Percentiles rank a stretch among this genome's conserved stretches.
phyloP scores from a whole-genome alignment of 2,329 filamentous ascomycete genomes.

The Arachnopeziza araneosa region DNA sequence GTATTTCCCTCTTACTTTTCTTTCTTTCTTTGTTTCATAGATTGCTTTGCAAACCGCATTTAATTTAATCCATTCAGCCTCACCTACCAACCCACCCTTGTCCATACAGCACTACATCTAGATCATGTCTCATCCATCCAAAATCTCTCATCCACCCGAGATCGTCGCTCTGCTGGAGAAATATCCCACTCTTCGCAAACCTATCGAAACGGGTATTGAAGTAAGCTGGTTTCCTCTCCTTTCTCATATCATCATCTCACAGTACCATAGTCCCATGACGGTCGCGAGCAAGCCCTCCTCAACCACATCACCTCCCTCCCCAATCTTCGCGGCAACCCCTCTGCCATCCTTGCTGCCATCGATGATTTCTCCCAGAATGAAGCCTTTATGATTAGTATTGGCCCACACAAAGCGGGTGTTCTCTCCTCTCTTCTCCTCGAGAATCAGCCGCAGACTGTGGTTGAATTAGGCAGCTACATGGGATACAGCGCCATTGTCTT shows the following conservation, averaged over 20 bases:
- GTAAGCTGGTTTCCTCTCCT: background rate
- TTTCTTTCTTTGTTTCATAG: no score
- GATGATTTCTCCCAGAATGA: slow-evolving; percentile 59
- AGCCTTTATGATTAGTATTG: slow-evolving; percentile 74
- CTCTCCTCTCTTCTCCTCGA: slow-evolving; percentile 62
- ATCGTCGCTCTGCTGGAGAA: background rate
- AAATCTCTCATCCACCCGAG: background rate
- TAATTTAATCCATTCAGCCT: no score
- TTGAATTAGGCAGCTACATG: slow-evolving; percentile 76
- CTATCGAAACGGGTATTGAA: background rate
- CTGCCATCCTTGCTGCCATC: slow-evolving; percentile 60
- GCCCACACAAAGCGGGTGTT: slow-evolving; percentile 64
- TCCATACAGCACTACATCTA: no score
- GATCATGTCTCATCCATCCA: no score
- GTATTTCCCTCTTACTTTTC: no score
- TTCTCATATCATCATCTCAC: background rate
- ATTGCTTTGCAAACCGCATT: no score
- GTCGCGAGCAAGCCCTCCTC: background rate
- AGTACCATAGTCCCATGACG: background rate
- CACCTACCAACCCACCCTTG: no score
- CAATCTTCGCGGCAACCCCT: slow-evolving; percentile 44
- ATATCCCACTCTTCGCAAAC: background rate
- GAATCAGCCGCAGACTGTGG: slow-evolving; percentile 60
- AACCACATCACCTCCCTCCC: slow-evolving; percentile 42
- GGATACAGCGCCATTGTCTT: slow-evolving; percentile 76